Percentiles rank a stretch among this genome's conserved stretches.
phyloP scores from a whole-genome alignment of 805 yeast species.

The Debaryomyces tyrocola region DNA sequence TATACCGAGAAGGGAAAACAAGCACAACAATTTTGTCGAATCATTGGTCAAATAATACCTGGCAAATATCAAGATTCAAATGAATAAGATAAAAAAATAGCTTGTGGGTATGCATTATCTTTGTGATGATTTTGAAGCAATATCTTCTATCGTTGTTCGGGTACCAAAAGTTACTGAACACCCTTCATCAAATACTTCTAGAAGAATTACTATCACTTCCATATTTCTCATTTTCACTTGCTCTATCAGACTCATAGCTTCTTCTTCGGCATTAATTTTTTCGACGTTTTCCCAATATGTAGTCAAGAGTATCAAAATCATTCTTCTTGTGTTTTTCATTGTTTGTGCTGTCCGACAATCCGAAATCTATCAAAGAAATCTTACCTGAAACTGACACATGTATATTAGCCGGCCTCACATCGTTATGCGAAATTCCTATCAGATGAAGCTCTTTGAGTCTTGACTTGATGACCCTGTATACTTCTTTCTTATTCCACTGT shows the following conservation, averaged over 20 bases:
- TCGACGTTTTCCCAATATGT: background rate
- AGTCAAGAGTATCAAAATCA: background rate
- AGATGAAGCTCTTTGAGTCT: constrained; percentile 1
- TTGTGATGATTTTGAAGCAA: too few relatives aligned
- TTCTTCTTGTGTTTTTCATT: constrained; percentile 1
- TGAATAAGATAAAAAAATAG: too few relatives aligned
- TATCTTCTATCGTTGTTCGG: too few relatives aligned
- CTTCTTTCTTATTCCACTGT: background rate
- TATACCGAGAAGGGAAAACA: too few relatives aligned
- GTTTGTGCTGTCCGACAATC: background rate
- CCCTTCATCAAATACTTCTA: background rate
- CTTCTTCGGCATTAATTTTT: too few relatives aligned
- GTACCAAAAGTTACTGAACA: background rate
- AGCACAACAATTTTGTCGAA: background rate
- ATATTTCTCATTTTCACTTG: too few relatives aligned
- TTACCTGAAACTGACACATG: constrained; percentile 1
- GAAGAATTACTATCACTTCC: too few relatives aligned
- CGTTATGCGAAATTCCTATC: constrained; percentile 1
- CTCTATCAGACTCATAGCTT: too few relatives aligned
- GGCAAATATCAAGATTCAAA: background rate
- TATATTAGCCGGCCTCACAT: background rate
- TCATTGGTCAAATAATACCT: background rate
- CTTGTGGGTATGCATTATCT: too few relatives aligned
- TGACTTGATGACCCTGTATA: background rate
- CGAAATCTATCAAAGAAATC: constrained; percentile 1